phyloP scores from a whole-genome alignment of 768 basidiomycete species.

The Gloeophyllum trabeum region DNA sequence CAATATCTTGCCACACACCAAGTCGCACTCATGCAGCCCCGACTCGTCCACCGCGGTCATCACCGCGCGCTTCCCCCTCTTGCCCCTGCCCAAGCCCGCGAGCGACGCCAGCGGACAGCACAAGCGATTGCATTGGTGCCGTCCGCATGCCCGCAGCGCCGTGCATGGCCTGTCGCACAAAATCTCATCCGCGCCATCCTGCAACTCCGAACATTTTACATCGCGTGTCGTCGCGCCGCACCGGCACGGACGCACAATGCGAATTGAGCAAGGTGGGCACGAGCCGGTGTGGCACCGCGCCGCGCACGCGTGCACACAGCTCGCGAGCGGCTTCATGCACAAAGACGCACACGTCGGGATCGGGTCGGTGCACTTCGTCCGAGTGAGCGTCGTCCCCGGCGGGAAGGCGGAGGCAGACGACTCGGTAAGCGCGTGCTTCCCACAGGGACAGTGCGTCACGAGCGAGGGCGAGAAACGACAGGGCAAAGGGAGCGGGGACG shows the following conservation, averaged over 20 bases:
- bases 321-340: slow-evolving; percentile 52
- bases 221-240: slow-evolving; percentile 65
- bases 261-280: slow-evolving; percentile 71
- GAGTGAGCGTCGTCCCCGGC: slow-evolving; percentile 26
- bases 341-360: slow-evolving; percentile 68
- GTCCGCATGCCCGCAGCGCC: slow-evolving; percentile 72
- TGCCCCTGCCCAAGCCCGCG: slow-evolving; percentile 39
- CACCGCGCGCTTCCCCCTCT: slow-evolving; percentile 45
- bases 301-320: slow-evolving; percentile 70
- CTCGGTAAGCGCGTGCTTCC: slow-evolving; percentile 41
- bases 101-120: slow-evolving; percentile 85
- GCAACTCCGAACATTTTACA: slow-evolving; percentile 38
- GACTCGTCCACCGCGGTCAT: slow-evolving; percentile 46
- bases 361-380: slow-evolving; percentile 50
- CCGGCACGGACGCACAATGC: slow-evolving; percentile 69
- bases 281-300: slow-evolving; percentile 61
- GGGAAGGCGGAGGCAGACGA: slow-evolving; percentile 18
- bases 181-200: slow-evolving; percentile 35
- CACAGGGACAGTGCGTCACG: slow-evolving; percentile 77
- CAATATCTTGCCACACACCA: slow-evolving; percentile 65
- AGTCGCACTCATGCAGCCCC: slow-evolving; percentile 76
- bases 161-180: slow-evolving; percentile 74
- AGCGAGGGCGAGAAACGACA: slow-evolving; percentile 69
- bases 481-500: slow-evolving; percentile 36
- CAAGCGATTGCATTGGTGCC: slow-evolving; percentile 72